Evolutionary conservation across 768 basidiomycete species (phyloP).

Genomic region (Leccinellum luteum): DNA sequence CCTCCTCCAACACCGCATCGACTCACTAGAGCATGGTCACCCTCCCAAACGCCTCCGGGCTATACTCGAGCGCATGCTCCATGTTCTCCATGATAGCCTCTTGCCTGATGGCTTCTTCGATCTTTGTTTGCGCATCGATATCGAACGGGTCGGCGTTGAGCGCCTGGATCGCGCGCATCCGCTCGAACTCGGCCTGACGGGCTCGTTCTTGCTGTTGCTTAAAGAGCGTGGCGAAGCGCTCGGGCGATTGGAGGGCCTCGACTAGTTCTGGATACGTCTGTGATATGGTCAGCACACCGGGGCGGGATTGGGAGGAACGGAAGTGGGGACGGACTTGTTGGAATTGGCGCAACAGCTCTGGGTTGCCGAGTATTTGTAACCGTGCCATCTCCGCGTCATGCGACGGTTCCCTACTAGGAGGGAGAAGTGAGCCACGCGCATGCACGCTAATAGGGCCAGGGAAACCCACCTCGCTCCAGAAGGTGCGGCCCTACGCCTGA

Average conservation of each 20-base stretch:
- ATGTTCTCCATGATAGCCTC: constrained; percentile 90
- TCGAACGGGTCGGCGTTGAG: constrained; percentile 90
- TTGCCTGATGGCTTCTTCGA: constrained; percentile 90
- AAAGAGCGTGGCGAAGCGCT: constrained; percentile 73
- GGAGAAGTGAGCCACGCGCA: neutral
- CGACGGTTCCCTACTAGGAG: constrained; percentile 52
- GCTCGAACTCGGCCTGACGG: constrained; percentile 48
- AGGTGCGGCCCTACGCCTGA: constrained; percentile 57
- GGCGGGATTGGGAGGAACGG: neutral
- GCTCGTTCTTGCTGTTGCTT: constrained; percentile 59
- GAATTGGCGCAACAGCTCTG: constrained; percentile 71
- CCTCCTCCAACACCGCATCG: neutral
- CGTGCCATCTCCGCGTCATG: constrained; percentile 91
- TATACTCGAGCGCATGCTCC: constrained; percentile 91
- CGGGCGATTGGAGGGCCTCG: constrained; percentile 58
- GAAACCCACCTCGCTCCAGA: constrained; percentile 41
- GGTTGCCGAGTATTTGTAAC: constrained; percentile 82
- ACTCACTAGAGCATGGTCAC: constrained; percentile 97
- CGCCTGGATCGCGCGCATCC: constrained; percentile 57
- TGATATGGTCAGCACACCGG: neutral
- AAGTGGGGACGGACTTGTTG: constrained; percentile 44
- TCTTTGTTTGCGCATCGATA: constrained; percentile 86
- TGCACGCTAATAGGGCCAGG: neutral
- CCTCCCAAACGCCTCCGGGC: constrained; percentile 88
- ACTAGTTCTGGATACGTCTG: constrained; percentile 84